phyloP scores from a whole-genome alignment of 352 stramenopile species.

The Blastocystis sp. region DNA sequence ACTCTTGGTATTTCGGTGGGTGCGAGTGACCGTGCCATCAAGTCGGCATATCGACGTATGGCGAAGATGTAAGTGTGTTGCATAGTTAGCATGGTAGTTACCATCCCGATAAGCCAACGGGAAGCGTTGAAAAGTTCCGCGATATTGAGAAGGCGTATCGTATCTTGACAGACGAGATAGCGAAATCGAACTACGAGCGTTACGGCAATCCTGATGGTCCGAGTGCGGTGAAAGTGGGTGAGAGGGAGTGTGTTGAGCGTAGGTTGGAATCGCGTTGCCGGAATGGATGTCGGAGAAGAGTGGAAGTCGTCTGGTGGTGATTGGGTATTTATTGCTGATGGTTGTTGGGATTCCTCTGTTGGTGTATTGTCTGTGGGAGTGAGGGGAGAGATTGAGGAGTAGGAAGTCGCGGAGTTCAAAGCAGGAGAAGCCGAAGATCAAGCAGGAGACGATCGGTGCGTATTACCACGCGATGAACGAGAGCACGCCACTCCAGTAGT shows the following conservation, averaged over 20 bases:
- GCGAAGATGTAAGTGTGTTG: background rate
- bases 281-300: slow-evolving; percentile 26
- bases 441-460: background rate
- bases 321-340: slow-evolving; percentile 33
- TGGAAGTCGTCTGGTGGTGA: background rate
- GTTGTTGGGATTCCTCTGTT: slow-evolving; percentile 27
- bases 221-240: background rate
- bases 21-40: slow-evolving; percentile 4
- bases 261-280: slow-evolving; percentile 22
- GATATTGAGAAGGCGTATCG: slow-evolving; percentile 48
- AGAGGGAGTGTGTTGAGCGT: background rate
- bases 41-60: slow-evolving; percentile 32
- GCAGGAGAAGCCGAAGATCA: slow-evolving; percentile 22
- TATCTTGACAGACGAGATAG: slow-evolving; percentile 28
- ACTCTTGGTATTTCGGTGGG: slow-evolving; percentile 5
- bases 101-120: slow-evolving; percentile 44
- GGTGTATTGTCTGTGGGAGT: slow-evolving; percentile 4
- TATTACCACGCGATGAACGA: slow-evolving; percentile 36
- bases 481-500: background rate
- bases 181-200: slow-evolving; percentile 23
- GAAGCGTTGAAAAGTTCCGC: slow-evolving; percentile 40
- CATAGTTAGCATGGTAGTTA: background rate
- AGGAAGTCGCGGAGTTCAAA: background rate
- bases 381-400: background rate
- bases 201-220: slow-evolving; percentile 51